A percentile compares a stretch with the other conserved stretches of the same genome.
These are phyloP conservation scores for Coprinopsis cinerea DNA, from an alignment of 768 basidiomycete genomes.

Conservation along the genomic window DNA sequence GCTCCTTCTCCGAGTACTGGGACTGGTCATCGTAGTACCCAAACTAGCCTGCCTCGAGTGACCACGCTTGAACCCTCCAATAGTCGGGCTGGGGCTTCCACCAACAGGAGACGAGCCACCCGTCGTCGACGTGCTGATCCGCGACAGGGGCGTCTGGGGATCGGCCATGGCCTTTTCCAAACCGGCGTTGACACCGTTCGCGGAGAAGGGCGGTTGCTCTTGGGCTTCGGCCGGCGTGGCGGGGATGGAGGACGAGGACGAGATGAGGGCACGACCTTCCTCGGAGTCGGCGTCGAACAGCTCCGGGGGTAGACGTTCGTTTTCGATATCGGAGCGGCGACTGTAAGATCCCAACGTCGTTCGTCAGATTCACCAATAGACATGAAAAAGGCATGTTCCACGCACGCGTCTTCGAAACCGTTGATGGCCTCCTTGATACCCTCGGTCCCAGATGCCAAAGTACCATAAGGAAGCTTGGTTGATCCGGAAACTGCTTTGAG, in stretches of 20 bases:
- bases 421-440: slow-evolving; percentile 93
- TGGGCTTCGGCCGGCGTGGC: slow-evolving; percentile 48
- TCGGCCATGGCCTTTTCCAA: slow-evolving; percentile 35
- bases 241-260: slow-evolving; percentile 34
- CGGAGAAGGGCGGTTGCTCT: slow-evolving; percentile 36
- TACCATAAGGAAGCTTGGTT: slow-evolving; percentile 71
- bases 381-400: slow-evolving; percentile 16
- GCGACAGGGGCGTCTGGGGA: slow-evolving; percentile 20
- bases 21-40: slow-evolving; percentile 93
- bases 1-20: slow-evolving; percentile 86
- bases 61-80: slow-evolving; percentile 57
- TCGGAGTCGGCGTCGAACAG: slow-evolving; percentile 77
- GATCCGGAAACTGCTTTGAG: slow-evolving; percentile 87
- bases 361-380: background rate
- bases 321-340: slow-evolving; percentile 97
- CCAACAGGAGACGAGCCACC: slow-evolving; percentile 17
- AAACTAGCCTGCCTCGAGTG: slow-evolving; percentile 76
- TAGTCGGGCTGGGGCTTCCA: slow-evolving; percentile 37
- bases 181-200: slow-evolving; percentile 40
- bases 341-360: slow-evolving; percentile 32
- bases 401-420: slow-evolving; percentile 94
- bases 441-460: slow-evolving; percentile 82
- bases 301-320: slow-evolving; percentile 96
- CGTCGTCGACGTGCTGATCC: slow-evolving; percentile 27
- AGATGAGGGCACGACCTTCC: slow-evolving; percentile 62